Percentiles rank a stretch among this genome's conserved stretches.
Conservation (phyloP, 805 yeast species). For the Metschnikowia sp. region DNA sequence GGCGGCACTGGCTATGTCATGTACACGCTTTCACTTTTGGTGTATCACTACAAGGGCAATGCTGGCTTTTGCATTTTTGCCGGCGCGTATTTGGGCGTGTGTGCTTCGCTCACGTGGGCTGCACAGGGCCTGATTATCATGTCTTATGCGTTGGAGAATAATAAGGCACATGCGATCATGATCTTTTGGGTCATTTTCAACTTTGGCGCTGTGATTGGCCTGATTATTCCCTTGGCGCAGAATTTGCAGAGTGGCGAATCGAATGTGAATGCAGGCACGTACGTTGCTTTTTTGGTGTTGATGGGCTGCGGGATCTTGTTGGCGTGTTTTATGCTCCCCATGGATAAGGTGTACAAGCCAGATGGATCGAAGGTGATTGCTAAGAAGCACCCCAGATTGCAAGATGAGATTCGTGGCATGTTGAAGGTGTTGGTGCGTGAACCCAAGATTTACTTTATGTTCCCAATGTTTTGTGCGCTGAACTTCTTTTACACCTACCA, state of each 20-base stretch:
- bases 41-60: conserved; percentile 44
- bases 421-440: conserved; percentile 34
- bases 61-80: conserved; percentile 52
- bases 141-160: conserved; percentile 53
- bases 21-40: conserved; percentile 50
- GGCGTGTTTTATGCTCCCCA: conserved; percentile 47
- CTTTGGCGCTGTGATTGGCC: conserved; percentile 60
- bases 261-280: conserved; percentile 45
- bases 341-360: conserved; percentile 44
- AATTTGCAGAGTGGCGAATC: conserved; percentile 40
- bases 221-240: conserved; percentile 54
- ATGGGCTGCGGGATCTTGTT: conserved; percentile 46
- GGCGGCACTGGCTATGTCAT: conserved; percentile 57
- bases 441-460: conserved; percentile 45
- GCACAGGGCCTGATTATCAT: conserved; percentile 57
- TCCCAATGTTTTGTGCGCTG: conserved; percentile 62
- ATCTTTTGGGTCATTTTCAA: conserved; percentile 60
- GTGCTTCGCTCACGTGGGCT: conserved; percentile 57
- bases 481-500: conserved; percentile 69
- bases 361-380: conserved; percentile 50
- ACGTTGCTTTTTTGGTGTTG: conserved; percentile 50
- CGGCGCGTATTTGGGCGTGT: conserved; percentile 55
- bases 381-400: conserved; percentile 44
- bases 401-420: conserved; percentile 43
- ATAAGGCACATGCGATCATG: conserved; percentile 53